phyloP scores from a whole-genome alignment of 140 eudicot species.

The Erigeron philadelphicus region DNA sequence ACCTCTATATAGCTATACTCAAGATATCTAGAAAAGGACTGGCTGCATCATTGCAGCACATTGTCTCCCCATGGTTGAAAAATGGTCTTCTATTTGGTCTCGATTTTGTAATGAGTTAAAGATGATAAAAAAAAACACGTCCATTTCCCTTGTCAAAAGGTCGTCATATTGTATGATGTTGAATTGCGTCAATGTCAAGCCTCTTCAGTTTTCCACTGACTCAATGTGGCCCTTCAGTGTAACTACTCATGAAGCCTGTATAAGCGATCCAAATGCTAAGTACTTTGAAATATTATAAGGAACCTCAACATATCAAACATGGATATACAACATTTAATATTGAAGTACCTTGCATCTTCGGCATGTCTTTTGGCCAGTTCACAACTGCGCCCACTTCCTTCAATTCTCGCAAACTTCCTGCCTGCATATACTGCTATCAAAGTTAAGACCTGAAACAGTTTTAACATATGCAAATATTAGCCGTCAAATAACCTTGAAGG shows the following conservation, averaged over 20 bases:
- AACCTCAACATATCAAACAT: constrained; percentile 9
- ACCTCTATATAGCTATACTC: constrained; percentile 22
- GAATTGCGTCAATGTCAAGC: constrained; percentile 75
- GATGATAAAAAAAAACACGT: constrained; percentile 18
- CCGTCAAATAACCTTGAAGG: constrained; percentile 95
- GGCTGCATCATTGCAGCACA: constrained; percentile 17
- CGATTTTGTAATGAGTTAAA: constrained; percentile 33
- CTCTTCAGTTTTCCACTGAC: constrained; percentile 84
- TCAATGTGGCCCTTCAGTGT: constrained; percentile 86
- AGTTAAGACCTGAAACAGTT: constrained; percentile 62
- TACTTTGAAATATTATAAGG: not conserved
- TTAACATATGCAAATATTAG: constrained; percentile 9
- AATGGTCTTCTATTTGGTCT: constrained; percentile 25
- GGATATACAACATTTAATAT: not conserved
- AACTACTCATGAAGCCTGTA: constrained; percentile 66
- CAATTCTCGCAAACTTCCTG: constrained; percentile 74
- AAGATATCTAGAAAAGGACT: constrained; percentile 29
- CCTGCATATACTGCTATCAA: constrained; percentile 73
- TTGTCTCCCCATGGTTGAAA: constrained; percentile 21
- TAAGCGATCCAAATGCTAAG: not conserved
- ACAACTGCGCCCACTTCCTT: constrained; percentile 89
- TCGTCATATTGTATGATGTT: constrained; percentile 67
- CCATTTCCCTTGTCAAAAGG: constrained; percentile 27
- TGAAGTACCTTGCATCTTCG: constrained; percentile 81
- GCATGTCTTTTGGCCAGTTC: constrained; percentile 96